phyloP scores from a whole-genome alignment of 2,329 filamentous ascomycete species.

The Aspergillus neoniger region DNA sequence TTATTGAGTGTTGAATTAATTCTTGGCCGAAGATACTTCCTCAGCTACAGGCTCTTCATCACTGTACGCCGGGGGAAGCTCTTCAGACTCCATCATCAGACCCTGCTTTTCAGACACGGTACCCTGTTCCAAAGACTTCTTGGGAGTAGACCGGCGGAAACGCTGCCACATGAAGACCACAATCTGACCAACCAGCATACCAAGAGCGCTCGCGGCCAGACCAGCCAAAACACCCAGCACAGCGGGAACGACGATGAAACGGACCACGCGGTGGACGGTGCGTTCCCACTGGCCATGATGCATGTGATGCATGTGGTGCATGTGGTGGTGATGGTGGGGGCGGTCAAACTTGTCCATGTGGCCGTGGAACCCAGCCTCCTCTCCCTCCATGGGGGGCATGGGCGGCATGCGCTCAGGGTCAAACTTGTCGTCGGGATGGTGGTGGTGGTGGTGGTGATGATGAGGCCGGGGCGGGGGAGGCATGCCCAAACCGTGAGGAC shows the following conservation, averaged over 20 bases:
- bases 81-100: constrained; percentile 39
- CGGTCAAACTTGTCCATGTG: constrained; percentile 12
- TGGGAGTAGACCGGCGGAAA: constrained; percentile 35
- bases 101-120: constrained; percentile 47
- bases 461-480: constrained; percentile 14
- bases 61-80: constrained; percentile 41
- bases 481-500: constrained; percentile 20
- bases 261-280: constrained; percentile 44
- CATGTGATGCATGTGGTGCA: constrained; percentile 34
- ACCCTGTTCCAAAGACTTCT: constrained; percentile 37
- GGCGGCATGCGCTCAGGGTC: constrained; percentile 11
- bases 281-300: constrained; percentile 41
- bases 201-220: constrained; percentile 47
- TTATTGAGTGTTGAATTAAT: constrained; percentile 22
- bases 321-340: constrained; percentile 32
- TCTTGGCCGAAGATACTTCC: constrained; percentile 32
- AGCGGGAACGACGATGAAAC: constrained; percentile 49
- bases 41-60: constrained; percentile 32
- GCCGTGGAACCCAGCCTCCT: constrained; percentile 14
- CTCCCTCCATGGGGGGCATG: constrained; percentile 8
- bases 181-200: constrained; percentile 51
- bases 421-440: constrained; percentile 9
- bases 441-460: constrained; percentile 12
- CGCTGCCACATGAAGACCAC: constrained; percentile 49
- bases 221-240: constrained; percentile 50